phyloP scores from a whole-genome alignment of 1,139 yeast species.

The Debaryomycetaceae sp. region DNA sequence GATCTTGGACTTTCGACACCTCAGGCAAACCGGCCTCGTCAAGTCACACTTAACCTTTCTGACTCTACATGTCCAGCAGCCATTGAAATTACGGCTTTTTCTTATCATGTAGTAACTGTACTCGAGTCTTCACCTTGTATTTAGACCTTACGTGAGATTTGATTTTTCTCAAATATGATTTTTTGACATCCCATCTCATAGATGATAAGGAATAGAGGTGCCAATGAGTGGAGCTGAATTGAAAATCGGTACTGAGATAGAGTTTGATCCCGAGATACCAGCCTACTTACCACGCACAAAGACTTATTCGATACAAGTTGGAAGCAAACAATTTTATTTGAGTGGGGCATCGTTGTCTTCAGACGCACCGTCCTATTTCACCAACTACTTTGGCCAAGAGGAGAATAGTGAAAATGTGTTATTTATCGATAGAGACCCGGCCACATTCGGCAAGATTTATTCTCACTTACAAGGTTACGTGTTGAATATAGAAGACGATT shows the following conservation, averaged over 20 bases:
- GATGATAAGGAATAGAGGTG: background rate
- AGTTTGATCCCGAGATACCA: constrained; percentile 53
- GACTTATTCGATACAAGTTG: constrained; percentile 72
- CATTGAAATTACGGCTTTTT: constrained; percentile 42
- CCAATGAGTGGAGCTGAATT: background rate
- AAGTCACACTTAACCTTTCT: constrained; percentile 52
- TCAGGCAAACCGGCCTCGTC: constrained; percentile 35
- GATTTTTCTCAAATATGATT: no score
- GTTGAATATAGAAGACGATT: constrained; percentile 54
- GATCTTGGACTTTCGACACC: constrained; percentile 41
- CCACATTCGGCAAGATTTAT: constrained; percentile 62
- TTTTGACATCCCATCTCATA: no score
- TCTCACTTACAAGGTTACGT: constrained; percentile 78
- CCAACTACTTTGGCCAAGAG: constrained; percentile 39
- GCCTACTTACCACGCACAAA: constrained; percentile 57
- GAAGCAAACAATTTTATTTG: constrained; percentile 52
- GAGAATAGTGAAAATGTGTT: constrained; percentile 44
- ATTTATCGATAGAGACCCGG: constrained; percentile 78
- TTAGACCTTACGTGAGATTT: background rate
- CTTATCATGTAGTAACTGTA: constrained; percentile 16
- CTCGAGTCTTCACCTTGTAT: no score
- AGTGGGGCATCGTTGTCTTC: constrained; percentile 86
- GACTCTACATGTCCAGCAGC: constrained; percentile 53
- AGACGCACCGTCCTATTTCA: constrained; percentile 68
- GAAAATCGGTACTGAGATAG: constrained; percentile 13